Base-by-base conservation (phyloP, 2,329 filamentous ascomycete genomes). In the Aphanocladium album region DNA sequence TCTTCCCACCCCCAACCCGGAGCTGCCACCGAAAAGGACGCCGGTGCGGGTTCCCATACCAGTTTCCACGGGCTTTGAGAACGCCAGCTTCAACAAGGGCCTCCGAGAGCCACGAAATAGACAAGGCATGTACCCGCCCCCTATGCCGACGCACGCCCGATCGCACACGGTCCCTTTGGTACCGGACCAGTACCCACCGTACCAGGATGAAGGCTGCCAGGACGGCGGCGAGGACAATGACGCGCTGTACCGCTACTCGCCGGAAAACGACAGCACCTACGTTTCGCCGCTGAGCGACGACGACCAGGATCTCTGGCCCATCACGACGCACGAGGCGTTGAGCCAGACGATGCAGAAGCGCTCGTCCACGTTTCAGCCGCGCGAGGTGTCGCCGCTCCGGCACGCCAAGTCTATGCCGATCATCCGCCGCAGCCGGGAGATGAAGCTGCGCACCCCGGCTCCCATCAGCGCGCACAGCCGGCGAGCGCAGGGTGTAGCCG, bases 231-330 rank as follows among this genome's bases (percentile, higher is more conserved):
- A 39, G 35, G 45, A 25, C 35, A 46, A 51, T 25, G 7, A 58
- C 17, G 46, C 23, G 25, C 46, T 23, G 8, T 46, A n/a, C 5
- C 1, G 14, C 4, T 21, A 30, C 14, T 58, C 35, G 3, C 35
- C 23, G 2, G 30, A 39, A 7, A 8, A 14, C 16, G 56, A 58
- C 12, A 51, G 35, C 56, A 33, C 56, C 7, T 58, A 43, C 17
- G 56, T 58, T 7, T 58, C 56, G 25, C 56, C 56, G n/a, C 37
- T 58, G 46, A 57, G 55, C n/a, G 55, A 57, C 17, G 56, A 51
- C 9, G 56, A 30, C 17, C 33, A 58, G 16, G 56, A 51, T 6
- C 21, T 55, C 25, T 60, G 50, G 57, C 49, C 41, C 23, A 37
- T 60, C 19, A 17, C 37, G 14, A n/a, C 39, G 8, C 27, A 35